Percentiles rank a stretch among this genome's conserved stretches.
Conservation (phyloP, 257 asterid species). For the Thymus mandschuricus region DNA sequence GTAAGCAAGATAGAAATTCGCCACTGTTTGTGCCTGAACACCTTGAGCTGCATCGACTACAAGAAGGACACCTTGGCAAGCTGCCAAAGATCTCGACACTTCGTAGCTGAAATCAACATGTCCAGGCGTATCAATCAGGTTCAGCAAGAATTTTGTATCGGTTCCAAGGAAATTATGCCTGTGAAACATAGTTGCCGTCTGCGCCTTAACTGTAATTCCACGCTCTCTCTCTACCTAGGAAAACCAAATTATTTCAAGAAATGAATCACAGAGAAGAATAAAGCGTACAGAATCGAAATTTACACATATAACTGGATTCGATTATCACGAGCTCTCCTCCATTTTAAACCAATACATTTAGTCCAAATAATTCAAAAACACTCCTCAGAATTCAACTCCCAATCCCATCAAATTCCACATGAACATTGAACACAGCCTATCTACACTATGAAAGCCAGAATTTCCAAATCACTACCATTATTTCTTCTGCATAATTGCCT, state of each 20-base stretch:
- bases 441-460: not conserved
- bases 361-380: not conserved
- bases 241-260: constrained; percentile 29
- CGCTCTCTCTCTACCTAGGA: constrained; percentile 96
- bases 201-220: constrained; percentile 98
- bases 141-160: constrained; percentile 65
- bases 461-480: constrained; percentile 6
- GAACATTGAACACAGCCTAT: not conserved
- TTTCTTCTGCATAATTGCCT: not conserved
- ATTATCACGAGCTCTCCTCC: not conserved
- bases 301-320: constrained; percentile 4
- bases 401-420: constrained; percentile 14
- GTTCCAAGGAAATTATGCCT: constrained; percentile 60
- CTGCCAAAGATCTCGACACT: constrained; percentile 96
- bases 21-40: constrained; percentile 98
- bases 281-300: not conserved
- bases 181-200: constrained; percentile 99
- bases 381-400: not conserved
- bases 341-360: not conserved
- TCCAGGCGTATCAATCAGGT: constrained; percentile 96
- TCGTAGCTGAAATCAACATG: constrained; percentile 98
- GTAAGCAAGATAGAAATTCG: constrained; percentile 94
- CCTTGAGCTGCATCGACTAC: constrained; percentile 99
- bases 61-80: constrained; percentile 97
- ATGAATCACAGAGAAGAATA: not conserved